Conservation (phyloP, 768 basidiomycete genomes). For the Amanita molliuscula region DNA sequence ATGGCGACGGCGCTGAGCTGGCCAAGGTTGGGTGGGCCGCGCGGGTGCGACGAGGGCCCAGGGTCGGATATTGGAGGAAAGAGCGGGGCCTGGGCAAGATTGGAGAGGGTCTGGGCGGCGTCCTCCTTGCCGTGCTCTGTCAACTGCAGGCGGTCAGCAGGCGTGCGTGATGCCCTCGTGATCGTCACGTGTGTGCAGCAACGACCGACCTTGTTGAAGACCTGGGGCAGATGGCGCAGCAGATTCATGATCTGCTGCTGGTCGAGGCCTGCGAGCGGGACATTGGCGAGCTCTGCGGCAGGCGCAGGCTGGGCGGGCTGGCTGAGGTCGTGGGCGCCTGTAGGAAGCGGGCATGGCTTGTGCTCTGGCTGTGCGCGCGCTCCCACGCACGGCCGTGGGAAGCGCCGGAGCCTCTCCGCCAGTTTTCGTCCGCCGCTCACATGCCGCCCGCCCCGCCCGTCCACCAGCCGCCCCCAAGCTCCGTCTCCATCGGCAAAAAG, state of each 20-base stretch:
- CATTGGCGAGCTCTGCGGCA: conserved; percentile 16
- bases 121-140: conserved; percentile 47
- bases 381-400: conserved; percentile 14
- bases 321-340: conserved; percentile 23
- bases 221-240: conserved; percentile 42
- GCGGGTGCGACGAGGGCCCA: conserved; percentile 64
- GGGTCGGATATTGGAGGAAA: conserved; percentile 52
- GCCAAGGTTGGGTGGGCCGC: conserved; percentile 54
- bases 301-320: conserved; percentile 18
- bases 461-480: conserved; percentile 47
- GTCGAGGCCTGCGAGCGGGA: conserved; percentile 29
- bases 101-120: conserved; percentile 47
- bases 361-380: conserved; percentile 21
- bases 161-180: conserved; percentile 12
- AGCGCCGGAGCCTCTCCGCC: background rate
- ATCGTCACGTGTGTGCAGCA: conserved; percentile 21
- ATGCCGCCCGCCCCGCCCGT: conserved; percentile 21
- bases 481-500: conserved; percentile 85
- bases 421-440: conserved; percentile 8
- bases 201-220: conserved; percentile 41
- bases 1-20: conserved; percentile 47
- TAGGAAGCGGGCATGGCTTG: conserved; percentile 1
- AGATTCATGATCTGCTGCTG: conserved; percentile 49
- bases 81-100: conserved; percentile 34
- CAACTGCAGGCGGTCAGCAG: conserved; percentile 20